Conservation (phyloP, 2,329 filamentous ascomycete genomes). For the Cadophora sp. region DNA sequence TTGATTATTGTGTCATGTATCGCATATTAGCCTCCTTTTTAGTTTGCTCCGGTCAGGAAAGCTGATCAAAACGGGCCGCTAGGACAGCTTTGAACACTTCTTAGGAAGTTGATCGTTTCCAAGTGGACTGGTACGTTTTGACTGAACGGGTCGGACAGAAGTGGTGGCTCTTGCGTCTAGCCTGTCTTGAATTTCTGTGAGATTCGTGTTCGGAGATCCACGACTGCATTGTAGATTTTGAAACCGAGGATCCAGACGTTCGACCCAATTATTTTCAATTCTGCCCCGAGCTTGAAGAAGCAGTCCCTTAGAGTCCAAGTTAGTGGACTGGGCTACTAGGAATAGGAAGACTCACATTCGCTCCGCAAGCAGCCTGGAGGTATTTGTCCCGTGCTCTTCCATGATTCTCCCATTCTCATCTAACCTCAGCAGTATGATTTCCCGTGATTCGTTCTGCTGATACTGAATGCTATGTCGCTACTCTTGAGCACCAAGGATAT, state of each 20-base stretch:
- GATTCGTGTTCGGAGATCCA: slow-evolving; percentile 21
- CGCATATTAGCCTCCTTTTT: slow-evolving; percentile 18
- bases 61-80: slow-evolving; percentile 16
- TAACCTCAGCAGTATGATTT: not conserved
- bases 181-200: slow-evolving; percentile 18
- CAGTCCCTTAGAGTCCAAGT: not conserved
- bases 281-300: slow-evolving; percentile 19
- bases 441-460: not conserved
- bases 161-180: slow-evolving; percentile 25
- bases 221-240: slow-evolving; percentile 19
- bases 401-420: too few relatives aligned
- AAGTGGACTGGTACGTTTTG: slow-evolving; percentile 27
- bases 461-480: not conserved
- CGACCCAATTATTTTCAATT: slow-evolving; percentile 23
- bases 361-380: not conserved
- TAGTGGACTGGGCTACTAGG: not conserved
- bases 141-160: slow-evolving; percentile 31
- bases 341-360: not conserved
- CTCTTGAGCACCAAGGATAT: not conserved
- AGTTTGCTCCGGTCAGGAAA: slow-evolving; percentile 21
- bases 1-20: slow-evolving; percentile 26
- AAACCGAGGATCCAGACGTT: slow-evolving; percentile 23
- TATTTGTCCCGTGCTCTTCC: slow-evolving; percentile 1
- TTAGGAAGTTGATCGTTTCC: slow-evolving; percentile 32
- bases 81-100: slow-evolving; percentile 30